phyloP scores from a whole-genome alignment of 176 grass and related monocot genomes.

The Oryza longistaminata region DNA sequence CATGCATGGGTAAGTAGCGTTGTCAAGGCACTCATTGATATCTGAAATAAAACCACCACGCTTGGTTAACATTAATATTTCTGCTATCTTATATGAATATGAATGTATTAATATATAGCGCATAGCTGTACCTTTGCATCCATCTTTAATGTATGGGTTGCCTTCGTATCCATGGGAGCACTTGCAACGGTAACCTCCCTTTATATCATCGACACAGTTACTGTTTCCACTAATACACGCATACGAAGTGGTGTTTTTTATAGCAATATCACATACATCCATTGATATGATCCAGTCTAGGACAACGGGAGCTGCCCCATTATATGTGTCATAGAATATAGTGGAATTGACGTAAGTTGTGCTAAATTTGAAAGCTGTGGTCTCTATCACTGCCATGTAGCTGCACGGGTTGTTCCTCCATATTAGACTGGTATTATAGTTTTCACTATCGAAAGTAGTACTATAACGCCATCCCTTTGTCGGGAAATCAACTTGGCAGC shows the following conservation, averaged over 20 bases:
- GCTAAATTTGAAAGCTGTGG: conserved; percentile 5
- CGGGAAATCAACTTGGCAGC: conserved; percentile 16
- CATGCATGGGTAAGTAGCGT: neutral
- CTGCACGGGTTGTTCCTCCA: neutral
- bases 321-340: neutral
- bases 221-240: conserved; percentile 13
- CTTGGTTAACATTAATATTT: no score
- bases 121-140: neutral
- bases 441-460: neutral
- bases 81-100: no score
- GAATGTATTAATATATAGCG: no score
- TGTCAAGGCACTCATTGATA: conserved; percentile 21
- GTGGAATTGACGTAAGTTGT: conserved; percentile 7
- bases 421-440: neutral
- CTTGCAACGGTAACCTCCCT: conserved; percentile 25
- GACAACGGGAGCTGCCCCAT: neutral
- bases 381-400: conserved; percentile 17
- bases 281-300: conserved; percentile 23
- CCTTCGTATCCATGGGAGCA: conserved; percentile 18
- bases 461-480: neutral
- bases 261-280: conserved; percentile 13
- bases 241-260: neutral
- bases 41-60: neutral
- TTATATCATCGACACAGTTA: neutral
- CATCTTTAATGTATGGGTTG: conserved; percentile 13